Evolutionary conservation across 1,284 basidiomycete species (phyloP), one percentile per base, ranked within the genome.

Genomic region (Trichosporon coremiiforme): DNA sequence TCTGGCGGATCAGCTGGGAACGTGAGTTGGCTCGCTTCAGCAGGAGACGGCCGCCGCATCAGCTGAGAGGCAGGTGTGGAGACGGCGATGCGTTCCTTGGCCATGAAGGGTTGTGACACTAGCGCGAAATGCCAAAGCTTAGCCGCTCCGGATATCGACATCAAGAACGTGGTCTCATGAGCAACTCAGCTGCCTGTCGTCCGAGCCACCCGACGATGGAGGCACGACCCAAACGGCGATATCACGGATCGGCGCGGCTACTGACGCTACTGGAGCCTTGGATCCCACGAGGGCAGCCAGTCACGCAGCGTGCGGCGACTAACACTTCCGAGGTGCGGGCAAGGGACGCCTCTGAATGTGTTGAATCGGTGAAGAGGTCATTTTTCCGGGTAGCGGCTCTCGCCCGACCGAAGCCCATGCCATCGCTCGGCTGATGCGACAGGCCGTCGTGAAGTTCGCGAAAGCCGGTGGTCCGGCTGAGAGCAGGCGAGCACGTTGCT

Each of bases 111-210:
- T 22, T 22, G 47, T 53, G 47, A 53, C 47, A 53, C 47, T 53
- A 53, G 47, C 47, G 47, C 8, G 47, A 53, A 53, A 53, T 53
- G n/a, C 5, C 15, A 53, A 12, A 22, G 47, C 47, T 53, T 22
- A 22, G 47, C 20, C 47, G 20, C 20, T 9, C 20, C 47, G 20
- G 47, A 53, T 12, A 22, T 53, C 47, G 9, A 22, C 2, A 9
- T 53, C 47, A 53, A 53, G 47, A 53, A 53, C 47, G 47, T 53
- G 47, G 47, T 53, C 47, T 53, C 47, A 22, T 22, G 47, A 53
- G 47, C 47, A 53, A 8, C 3, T 5, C 47, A 4, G n/a, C n/a
- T n/a, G n/a, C n/a, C n/a, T n/a, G 47, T 53, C 47, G 47, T 53
- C n/a, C 20, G 47, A 53, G 47, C 20, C 5, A 2, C 8, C 47